Evolutionary conservation across 129 eudicot genomes (phyloP), one percentile per base, ranked within the genome.

Genomic region (Tagetes patula): DNA sequence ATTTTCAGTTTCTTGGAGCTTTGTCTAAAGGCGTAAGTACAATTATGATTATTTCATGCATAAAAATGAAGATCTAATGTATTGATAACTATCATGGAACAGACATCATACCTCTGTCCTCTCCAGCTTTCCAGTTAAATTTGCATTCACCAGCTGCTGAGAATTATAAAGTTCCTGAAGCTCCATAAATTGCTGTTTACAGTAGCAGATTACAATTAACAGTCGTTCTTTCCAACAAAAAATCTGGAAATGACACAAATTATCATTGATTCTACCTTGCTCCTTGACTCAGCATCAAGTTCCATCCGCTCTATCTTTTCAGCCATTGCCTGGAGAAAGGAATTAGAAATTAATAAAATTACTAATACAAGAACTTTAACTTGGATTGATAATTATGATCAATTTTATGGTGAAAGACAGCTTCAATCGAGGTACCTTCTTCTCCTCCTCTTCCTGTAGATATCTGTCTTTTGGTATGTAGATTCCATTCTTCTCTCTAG

Each of bases 291-390:
- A 30, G 77, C 80, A 80, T 95, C 99, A 76, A 86, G 88, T 71
- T 95, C 97, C 99, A 95, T 95, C 0, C 87, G 89, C 79, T 95
- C 99, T 73, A 95, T 91, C 67, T 88, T 95, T 75, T 95, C 99
- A 27, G 90, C 75, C 97, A 95, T 85, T 71, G 97, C 96, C 99
- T 95, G 75, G 39, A 59, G 27, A 53, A 32, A 31, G 69, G 30
- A 75, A 59, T 40, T 11, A 49, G 7, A 3, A 33, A 39, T 3
- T 5, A 2, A 48, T 20, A 67, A 12, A 46, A 39, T 47, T 76
- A 37, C 20, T 8, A 32, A 45, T 11, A 27, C 48, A 73, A 47
- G 20, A 1, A 61, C 43, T 61, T 36, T 3, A 36, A 34, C 12
- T 11, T 61, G 8, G 14, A 9, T 36, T 61, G 41, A n/a, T 61